Percentiles rank a stretch among this genome's conserved stretches.
Conservation (phyloP, 441 rosid genomes). For the Adansonia gregorii region DNA sequence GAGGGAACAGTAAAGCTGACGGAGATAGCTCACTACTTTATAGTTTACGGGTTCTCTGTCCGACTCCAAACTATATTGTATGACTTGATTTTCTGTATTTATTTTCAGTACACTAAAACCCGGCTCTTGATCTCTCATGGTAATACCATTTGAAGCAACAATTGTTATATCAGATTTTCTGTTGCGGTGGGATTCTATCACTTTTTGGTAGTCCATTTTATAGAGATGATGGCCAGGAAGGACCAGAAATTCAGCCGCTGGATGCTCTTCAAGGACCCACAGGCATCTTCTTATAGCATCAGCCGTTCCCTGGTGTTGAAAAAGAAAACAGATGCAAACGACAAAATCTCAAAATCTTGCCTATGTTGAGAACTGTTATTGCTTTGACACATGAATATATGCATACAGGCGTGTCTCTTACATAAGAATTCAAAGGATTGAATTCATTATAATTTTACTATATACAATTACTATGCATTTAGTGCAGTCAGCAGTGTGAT, state of each 20-base stretch:
- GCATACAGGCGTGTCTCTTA: background rate
- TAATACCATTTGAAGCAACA: slow-evolving; percentile 46
- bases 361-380: background rate
- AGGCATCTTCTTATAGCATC: slow-evolving; percentile 87
- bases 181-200: slow-evolving; percentile 58
- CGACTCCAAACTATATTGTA: slow-evolving; percentile 41
- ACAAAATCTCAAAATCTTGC: background rate
- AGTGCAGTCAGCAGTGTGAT: background rate
- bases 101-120: slow-evolving; percentile 58
- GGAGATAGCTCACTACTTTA: slow-evolving; percentile 39
- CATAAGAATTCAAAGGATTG: background rate
- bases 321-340: background rate
- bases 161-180: slow-evolving; percentile 64
- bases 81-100: slow-evolving; percentile 51
- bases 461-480: background rate
- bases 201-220: slow-evolving; percentile 75
- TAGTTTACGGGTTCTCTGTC: slow-evolving; percentile 29
- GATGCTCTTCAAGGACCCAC: slow-evolving; percentile 82
- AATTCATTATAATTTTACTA: background rate
- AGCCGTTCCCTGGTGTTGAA: slow-evolving; percentile 62
- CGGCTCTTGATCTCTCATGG: slow-evolving; percentile 42
- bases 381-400: background rate
- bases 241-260: slow-evolving; percentile 64
- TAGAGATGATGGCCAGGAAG: slow-evolving; percentile 91
- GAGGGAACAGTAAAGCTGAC: background rate